A percentile compares a stretch with the other conserved stretches of the same genome.
Conservation (phyloP, 805 yeast species). For the Maudiozyma barnettii region DNA sequence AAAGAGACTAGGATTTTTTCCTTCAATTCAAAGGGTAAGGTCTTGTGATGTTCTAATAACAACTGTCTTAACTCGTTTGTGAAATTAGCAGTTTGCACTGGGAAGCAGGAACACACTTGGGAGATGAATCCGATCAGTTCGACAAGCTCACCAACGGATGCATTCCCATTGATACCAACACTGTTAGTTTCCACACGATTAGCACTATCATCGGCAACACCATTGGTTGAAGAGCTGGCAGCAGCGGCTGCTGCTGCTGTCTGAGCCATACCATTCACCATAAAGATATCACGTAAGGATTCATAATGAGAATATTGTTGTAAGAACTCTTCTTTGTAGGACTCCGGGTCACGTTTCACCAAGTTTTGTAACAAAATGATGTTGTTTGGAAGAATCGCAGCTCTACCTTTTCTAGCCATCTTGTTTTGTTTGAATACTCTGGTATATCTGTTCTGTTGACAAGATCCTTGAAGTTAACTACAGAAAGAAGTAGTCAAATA, state of each 20-base stretch:
- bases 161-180: conserved; percentile 28
- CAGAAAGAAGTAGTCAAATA: too few relatives aligned
- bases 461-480: neutral
- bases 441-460: neutral
- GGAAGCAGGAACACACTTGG: conserved; percentile 85
- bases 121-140: conserved; percentile 86
- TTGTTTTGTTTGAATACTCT: neutral
- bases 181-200: conserved; percentile 10
- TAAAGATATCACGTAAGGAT: conserved; percentile 77
- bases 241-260: conserved; percentile 2
- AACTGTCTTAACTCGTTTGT: conserved; percentile 72
- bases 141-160: conserved; percentile 42
- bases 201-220: conserved; percentile 15
- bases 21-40: conserved; percentile 72
- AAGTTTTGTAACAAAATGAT: conserved; percentile 85
- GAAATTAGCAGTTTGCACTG: conserved; percentile 75
- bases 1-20: conserved; percentile 87
- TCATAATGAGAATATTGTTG: conserved; percentile 91
- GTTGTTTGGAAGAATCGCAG: conserved; percentile 87
- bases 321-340: conserved; percentile 86
- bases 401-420: conserved; percentile 85
- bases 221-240: neutral
- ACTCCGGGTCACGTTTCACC: conserved; percentile 87
- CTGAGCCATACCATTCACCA: conserved; percentile 40
- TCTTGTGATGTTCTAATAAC: conserved; percentile 66